A percentile compares a stretch with the other conserved stretches of the same genome.
Conservation (phyloP, 306 rosid genomes). For the Fragaria nilgerrensis region DNA sequence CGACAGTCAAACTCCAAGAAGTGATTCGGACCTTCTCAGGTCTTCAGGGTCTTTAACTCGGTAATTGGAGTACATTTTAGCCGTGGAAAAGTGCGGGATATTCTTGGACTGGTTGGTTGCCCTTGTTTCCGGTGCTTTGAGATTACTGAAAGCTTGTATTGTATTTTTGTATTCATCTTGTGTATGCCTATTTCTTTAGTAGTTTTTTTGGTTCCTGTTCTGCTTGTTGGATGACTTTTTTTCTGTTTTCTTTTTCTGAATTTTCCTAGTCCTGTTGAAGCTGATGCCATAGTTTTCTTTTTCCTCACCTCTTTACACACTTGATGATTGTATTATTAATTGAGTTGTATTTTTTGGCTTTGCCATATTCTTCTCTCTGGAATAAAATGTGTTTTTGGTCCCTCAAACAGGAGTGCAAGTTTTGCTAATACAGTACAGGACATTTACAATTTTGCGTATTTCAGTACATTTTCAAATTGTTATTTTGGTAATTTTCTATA, state of each 20-base stretch:
- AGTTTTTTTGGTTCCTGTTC: slow-evolving; percentile 4
- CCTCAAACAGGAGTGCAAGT: neutral
- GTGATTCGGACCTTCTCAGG: slow-evolving; percentile 67
- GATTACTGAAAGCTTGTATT: slow-evolving; percentile 46
- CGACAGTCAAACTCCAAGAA: slow-evolving; percentile 11
- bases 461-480: neutral
- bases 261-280: slow-evolving; percentile 16
- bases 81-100: slow-evolving; percentile 31
- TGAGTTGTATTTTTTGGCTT: neutral
- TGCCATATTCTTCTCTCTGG: neutral
- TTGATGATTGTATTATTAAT: slow-evolving; percentile 21
- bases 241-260: neutral
- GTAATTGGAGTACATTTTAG: slow-evolving; percentile 88
- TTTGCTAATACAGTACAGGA: neutral
- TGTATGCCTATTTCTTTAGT: slow-evolving; percentile 33
- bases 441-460: neutral
- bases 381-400: neutral
- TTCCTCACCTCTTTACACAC: neutral
- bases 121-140: slow-evolving; percentile 29
- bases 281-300: neutral
- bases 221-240: slow-evolving; percentile 3
- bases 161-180: slow-evolving; percentile 53
- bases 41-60: slow-evolving; percentile 65
- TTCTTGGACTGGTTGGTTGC: slow-evolving; percentile 38
- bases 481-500: neutral